A percentile compares a stretch with the other conserved stretches of the same genome.
These are phyloP conservation scores for Russula virescens DNA, from an alignment of 768 basidiomycete genomes.

Conservation along the genomic window DNA sequence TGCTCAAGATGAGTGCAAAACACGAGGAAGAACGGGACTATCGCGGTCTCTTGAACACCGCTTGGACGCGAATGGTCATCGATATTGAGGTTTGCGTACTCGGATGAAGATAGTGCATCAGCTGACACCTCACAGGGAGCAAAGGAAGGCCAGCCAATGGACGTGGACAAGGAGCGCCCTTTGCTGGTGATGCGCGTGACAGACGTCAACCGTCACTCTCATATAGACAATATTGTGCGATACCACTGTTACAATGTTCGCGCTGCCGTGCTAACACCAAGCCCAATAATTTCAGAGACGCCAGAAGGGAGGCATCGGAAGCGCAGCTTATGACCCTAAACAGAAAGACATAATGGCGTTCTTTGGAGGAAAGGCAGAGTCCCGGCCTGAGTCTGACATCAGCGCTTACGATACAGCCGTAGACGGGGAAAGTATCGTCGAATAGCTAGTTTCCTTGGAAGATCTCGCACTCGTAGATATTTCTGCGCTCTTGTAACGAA, in stretches of 20 bases:
- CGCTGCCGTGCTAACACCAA: not conserved
- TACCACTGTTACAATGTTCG: not conserved
- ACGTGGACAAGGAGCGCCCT: constrained; percentile 29
- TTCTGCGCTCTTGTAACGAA: not conserved
- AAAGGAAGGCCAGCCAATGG: constrained; percentile 25
- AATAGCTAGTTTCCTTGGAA: constrained; percentile 6
- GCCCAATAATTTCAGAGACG: constrained; percentile 38
- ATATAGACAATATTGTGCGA: constrained; percentile 53
- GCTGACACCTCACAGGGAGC: constrained; percentile 28
- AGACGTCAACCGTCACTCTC: constrained; percentile 50
- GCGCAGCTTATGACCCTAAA: constrained; percentile 61
- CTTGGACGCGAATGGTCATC: constrained; percentile 55
- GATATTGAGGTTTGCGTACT: constrained; percentile 38
- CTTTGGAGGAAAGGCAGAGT: constrained; percentile 42
- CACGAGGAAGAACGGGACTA: constrained; percentile 35
- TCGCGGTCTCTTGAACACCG: constrained; percentile 59
- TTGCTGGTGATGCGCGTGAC: constrained; percentile 42
- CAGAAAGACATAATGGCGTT: constrained; percentile 73
- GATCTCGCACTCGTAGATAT: not conserved
- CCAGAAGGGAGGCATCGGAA: constrained; percentile 74
- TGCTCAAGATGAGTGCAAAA: constrained; percentile 41
- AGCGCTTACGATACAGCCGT: constrained; percentile 30
- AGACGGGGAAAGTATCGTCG: not conserved
- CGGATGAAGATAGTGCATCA: not conserved
- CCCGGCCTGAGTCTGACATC: constrained; percentile 24